Percentiles rank a stretch among this genome's conserved stretches.
These are phyloP conservation scores for Passiflora organensis DNA, from an alignment of 345 rosid genomes.

Conservation along the genomic window DNA sequence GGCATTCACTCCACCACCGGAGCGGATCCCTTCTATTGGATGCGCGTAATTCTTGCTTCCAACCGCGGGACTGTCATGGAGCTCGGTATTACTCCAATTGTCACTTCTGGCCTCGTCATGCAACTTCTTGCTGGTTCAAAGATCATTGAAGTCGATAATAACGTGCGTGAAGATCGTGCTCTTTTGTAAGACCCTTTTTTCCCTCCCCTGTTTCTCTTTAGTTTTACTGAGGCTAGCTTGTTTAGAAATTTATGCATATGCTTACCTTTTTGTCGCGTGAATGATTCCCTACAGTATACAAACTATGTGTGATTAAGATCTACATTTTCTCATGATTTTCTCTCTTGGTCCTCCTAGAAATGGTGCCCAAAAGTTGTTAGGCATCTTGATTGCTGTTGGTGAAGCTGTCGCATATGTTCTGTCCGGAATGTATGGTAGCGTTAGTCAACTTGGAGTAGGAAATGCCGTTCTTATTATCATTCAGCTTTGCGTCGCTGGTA, in stretches of 20 bases:
- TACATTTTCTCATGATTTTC: background rate
- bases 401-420: conserved; percentile 83
- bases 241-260: no score
- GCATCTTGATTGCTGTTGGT: conserved; percentile 69
- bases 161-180: conserved; percentile 65
- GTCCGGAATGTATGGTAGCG: conserved; percentile 81
- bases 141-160: conserved; percentile 73
- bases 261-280: no score
- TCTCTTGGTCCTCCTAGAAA: conserved; percentile 36
- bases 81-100: conserved; percentile 71
- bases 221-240: no score
- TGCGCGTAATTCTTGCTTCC: conserved; percentile 74
- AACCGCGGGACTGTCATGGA: conserved; percentile 78
- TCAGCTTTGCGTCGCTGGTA: conserved; percentile 80
- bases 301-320: background rate
- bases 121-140: conserved; percentile 72
- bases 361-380: conserved; percentile 80
- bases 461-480: conserved; percentile 73
- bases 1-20: conserved; percentile 66
- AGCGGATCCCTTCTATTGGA: conserved; percentile 74
- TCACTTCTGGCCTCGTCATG: conserved; percentile 64
- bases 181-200: conserved; percentile 38
- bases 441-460: conserved; percentile 74
- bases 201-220: no score
- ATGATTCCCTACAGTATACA: no score